These are phyloP conservation scores for Groenewaldozyma salmanticensis DNA, from an alignment of 805 yeast genomes.

Conservation along the genomic window DNA sequence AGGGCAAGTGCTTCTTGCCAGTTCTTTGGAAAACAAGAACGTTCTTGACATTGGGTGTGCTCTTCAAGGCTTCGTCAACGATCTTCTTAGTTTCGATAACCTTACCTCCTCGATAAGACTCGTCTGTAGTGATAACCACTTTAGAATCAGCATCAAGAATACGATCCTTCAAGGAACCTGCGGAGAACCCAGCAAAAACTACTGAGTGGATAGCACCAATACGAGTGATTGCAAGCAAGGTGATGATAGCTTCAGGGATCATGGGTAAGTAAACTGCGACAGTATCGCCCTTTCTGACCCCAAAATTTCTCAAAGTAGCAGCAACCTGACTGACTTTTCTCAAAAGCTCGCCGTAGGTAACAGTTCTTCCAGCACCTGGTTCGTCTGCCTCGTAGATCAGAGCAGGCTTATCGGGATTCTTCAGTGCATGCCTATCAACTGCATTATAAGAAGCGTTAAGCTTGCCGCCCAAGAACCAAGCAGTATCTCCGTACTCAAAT, in stretches of 20 bases:
- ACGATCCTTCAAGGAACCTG: slow-evolving; percentile 87
- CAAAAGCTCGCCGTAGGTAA: slow-evolving; percentile 81
- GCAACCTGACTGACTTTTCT: slow-evolving; percentile 81
- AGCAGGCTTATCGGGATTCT: slow-evolving; percentile 63
- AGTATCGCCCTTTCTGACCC: slow-evolving; percentile 87
- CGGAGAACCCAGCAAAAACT: slow-evolving; percentile 91
- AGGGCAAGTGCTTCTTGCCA: slow-evolving; percentile 54
- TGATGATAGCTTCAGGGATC: slow-evolving; percentile 95
- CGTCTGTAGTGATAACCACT: slow-evolving; percentile 88
- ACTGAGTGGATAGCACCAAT: slow-evolving; percentile 96
- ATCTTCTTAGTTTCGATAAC: slow-evolving; percentile 84
- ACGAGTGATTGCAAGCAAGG: slow-evolving; percentile 86
- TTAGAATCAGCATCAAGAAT: slow-evolving; percentile 77
- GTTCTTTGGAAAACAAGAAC: slow-evolving; percentile 86
- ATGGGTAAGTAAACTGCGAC: slow-evolving; percentile 95
- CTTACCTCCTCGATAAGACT: slow-evolving; percentile 93
- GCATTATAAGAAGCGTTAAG: slow-evolving; percentile 88
- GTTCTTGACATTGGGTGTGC: slow-evolving; percentile 61
- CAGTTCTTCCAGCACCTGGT: slow-evolving; percentile 56
- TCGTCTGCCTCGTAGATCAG: slow-evolving; percentile 90
- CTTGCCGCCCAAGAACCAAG: slow-evolving; percentile 92
- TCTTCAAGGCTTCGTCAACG: slow-evolving; percentile 84
- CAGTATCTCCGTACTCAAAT: slow-evolving; percentile 63
- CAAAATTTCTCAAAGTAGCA: slow-evolving; percentile 70
- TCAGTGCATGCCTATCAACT: slow-evolving; percentile 90